Evolutionary conservation across 2,329 filamentous ascomycete species (phyloP), one percentile per base, ranked within the genome.

Genomic region (Colletotrichum noveboracense): DNA sequence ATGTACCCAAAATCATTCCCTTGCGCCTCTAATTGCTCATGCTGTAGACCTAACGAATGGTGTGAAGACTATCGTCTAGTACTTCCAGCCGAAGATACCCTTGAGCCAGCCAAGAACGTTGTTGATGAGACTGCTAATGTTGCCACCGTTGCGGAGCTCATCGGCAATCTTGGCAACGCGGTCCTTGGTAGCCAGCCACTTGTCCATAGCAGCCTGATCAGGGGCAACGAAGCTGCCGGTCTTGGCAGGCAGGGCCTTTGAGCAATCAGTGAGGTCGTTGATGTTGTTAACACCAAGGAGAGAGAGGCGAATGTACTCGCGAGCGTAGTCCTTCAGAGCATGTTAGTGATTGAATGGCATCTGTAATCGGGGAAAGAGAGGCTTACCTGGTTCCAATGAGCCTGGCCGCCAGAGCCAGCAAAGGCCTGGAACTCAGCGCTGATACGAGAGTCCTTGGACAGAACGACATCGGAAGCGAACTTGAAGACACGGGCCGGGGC

Each of bases 201-300:
- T 76, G 55, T 75, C 66, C 13, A 76, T 34, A 10, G 55, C 74
- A 8, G 60, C 62, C 66, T 76, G 74, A 2, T 76, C 74, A 21
- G 74, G 74, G 5, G 74, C 65, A 12, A 30, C 74, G 76, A 79
- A 84, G 16, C 71, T 70, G 30, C 9, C 36, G n/a, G 78, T 79
- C 24, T 78, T 77, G 1, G 83, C 66, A 13, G 87, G 89, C 12
- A 91, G 81, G 2, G 88, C 88, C 78, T 87, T 86, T 12, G 88
- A 89, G 84, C 90, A 91, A 77, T 91, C 89, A 13, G 86, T 89
- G 56, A 91, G 82, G 36, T 84, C 80, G 80, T 91, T 91, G 80
- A 91, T 88, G 79, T 90, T 90, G 78, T 89, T 85, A 14, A 91
- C 89, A 3, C 90, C 90, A 7, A 91, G 86, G 5, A 91, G 82